phyloP scores from a whole-genome alignment of 306 rosid genomes.

The Castanea mollissima region DNA sequence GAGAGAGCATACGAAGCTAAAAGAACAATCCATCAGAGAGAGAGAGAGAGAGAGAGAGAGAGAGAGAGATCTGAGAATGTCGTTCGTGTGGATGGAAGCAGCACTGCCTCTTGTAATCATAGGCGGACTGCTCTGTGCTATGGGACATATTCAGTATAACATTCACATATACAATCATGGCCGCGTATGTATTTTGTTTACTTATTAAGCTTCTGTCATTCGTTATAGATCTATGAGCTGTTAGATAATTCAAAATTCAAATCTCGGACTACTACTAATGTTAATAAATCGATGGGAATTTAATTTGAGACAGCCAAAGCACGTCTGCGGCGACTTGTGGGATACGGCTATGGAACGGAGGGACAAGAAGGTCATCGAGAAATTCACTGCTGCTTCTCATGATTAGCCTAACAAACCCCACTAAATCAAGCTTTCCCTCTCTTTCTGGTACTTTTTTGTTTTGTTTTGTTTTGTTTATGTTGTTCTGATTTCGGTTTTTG shows the following conservation, averaged over 20 bases:
- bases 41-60: neutral
- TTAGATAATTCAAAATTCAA: neutral
- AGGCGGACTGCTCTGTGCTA: constrained; percentile 84
- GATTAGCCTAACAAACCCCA: constrained; percentile 5
- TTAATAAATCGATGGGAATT: neutral
- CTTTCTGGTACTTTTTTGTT: no score
- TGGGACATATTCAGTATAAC: constrained; percentile 87
- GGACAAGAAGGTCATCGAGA: constrained; percentile 81
- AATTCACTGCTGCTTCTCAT: constrained; percentile 36
- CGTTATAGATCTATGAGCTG: neutral
- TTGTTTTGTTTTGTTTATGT: no score
- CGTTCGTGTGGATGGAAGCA: constrained; percentile 70
- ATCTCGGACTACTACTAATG: neutral
- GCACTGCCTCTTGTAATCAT: constrained; percentile 80
- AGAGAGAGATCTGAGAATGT: constrained; percentile 34
- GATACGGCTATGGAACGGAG: constrained; percentile 96
- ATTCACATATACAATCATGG: constrained; percentile 90
- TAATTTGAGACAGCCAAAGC: constrained; percentile 68
- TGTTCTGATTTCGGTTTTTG: no score
- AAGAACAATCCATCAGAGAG: no score
- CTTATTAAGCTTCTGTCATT: neutral
- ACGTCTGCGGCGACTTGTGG: constrained; percentile 88
- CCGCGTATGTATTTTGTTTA: constrained; percentile 44
- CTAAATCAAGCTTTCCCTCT: no score
- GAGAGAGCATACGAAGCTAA: no score